Evolutionary conservation across 2,329 filamentous ascomycete species (phyloP), one percentile per base, ranked within the genome.

Genomic region (Colletotrichum spaethianum): DNA sequence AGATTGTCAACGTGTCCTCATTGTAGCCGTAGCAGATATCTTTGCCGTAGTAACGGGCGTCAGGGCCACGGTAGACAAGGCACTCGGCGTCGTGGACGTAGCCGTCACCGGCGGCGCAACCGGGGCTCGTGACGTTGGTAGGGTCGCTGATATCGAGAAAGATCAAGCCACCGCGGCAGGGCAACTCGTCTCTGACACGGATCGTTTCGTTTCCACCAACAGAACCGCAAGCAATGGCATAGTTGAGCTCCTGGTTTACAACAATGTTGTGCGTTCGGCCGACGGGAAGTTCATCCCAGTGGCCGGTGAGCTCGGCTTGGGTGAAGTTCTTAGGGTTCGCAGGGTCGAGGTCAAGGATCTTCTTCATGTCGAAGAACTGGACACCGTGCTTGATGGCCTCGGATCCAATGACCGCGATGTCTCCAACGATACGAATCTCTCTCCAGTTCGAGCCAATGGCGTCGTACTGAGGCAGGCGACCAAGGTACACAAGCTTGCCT

Each of bases 31-130:
- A 88, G 83, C 87, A 89, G 78, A 89, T 86, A 74, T 89, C 86
- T 28, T 79, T 81, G 63, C 85, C 86, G 3, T 78, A 75, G 75
- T 85, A 88, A 40, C 81, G 77, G 14, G 76, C 78, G 73, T 89
- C 86, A 0, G 87, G 86, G 0, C 87, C 86, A 23, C 82, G 83
- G 80, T 88, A 89, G 71, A 86, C 83, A 48, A 91, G 80, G 77
- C 89, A 91, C 79, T 91, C 88, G 2, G 89, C 89, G 75, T 91
- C 89, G 78, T 91, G 89, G 18, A 90, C 88, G 77, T 91, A 91
- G 46, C 88, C 88, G 76, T 90, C 89, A 23, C 83, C 76, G 26
- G 84, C 82, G 9, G 86, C 86, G 75, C 88, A 91, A 53, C 89
- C 89, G 8, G 87, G 85, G 28, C 82, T 85, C 18, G 81, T 85